Percentiles rank a stretch among this genome's conserved stretches.
phyloP scores from a whole-genome alignment of 805 yeast genomes.

The Ogataea siamensis region DNA sequence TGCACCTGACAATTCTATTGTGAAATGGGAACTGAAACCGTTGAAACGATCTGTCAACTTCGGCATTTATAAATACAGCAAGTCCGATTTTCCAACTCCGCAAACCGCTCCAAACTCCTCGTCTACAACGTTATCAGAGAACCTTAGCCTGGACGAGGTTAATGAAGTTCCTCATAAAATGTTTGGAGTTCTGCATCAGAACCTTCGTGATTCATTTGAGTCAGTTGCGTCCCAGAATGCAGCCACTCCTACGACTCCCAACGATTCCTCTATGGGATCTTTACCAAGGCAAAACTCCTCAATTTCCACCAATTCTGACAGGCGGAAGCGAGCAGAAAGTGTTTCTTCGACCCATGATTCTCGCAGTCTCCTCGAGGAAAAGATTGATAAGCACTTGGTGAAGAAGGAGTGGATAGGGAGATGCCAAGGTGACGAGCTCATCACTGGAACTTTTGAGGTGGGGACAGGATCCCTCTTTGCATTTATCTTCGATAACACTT shows the following conservation, averaged over 20 bases:
- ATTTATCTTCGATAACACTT: constrained; percentile 88
- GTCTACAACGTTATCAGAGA: constrained; percentile 20
- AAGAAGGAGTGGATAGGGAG: constrained; percentile 55
- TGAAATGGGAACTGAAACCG: constrained; percentile 84
- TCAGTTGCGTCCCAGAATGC: constrained; percentile 16
- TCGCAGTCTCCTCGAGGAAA: constrained; percentile 43
- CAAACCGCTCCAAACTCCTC: constrained; percentile 18
- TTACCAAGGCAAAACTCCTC: constrained; percentile 1
- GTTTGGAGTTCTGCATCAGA: constrained; percentile 22
- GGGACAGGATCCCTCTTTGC: constrained; percentile 72
- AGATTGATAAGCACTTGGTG: constrained; percentile 51
- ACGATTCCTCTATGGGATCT: constrained; percentile 1
- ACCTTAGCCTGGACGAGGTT: constrained; percentile 29
- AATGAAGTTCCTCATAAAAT: constrained; percentile 32
- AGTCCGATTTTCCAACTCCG: constrained; percentile 14
- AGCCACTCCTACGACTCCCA: constrained; percentile 4
- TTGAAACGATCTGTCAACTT: constrained; percentile 55
- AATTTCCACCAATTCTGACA: constrained; percentile 1
- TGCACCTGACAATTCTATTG: constrained; percentile 61
- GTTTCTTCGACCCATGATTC: constrained; percentile 34
- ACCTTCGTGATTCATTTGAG: constrained; percentile 22
- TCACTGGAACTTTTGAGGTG: constrained; percentile 61
- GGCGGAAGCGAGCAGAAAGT: constrained; percentile 18
- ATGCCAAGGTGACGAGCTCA: constrained; percentile 57
- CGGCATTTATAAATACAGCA: constrained; percentile 34